These are phyloP conservation scores for Cylindrotheca fusiformis DNA, from an alignment of 108 stramenopile species.

Conservation along the genomic window DNA sequence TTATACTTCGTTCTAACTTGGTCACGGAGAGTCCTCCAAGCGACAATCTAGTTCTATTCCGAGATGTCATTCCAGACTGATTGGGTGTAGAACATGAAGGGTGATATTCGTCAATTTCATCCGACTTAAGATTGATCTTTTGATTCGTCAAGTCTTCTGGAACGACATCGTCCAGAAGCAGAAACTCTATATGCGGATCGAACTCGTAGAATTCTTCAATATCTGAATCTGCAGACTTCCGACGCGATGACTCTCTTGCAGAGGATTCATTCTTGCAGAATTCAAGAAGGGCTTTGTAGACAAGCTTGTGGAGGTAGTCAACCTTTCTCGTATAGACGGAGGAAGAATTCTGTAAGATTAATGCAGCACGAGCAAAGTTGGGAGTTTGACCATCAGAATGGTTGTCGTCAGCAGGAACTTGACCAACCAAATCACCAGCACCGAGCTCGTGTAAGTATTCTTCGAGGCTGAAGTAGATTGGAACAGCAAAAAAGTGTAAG, in stretches of 20 bases:
- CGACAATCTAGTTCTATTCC: slow-evolving; percentile 27
- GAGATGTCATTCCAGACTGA: slow-evolving; percentile 13
- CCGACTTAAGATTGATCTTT: slow-evolving; percentile 49
- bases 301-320: slow-evolving; percentile 90
- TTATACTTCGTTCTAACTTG: slow-evolving; percentile 20
- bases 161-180: slow-evolving; percentile 93
- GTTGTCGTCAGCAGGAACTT: background rate
- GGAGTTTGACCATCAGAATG: slow-evolving; percentile 23
- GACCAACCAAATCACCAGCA: slow-evolving; percentile 4
- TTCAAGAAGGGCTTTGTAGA: slow-evolving; percentile 75
- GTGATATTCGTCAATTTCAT: slow-evolving; percentile 17
- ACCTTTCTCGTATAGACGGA: slow-evolving; percentile 92
- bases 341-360: slow-evolving; percentile 89
- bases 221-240: slow-evolving; percentile 42
- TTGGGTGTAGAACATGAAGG: slow-evolving; percentile 5
- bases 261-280: slow-evolving; percentile 36
- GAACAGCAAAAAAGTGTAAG: no score
- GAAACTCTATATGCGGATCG: slow-evolving; percentile 79
- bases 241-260: slow-evolving; percentile 10
- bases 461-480: slow-evolving; percentile 49
- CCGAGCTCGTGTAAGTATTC: slow-evolving; percentile 55
- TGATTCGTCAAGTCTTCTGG: slow-evolving; percentile 56
- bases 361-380: slow-evolving; percentile 95
- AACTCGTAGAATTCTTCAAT: slow-evolving; percentile 65
- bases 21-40: slow-evolving; percentile 40